Percentiles rank a stretch among this genome's conserved stretches.
phyloP scores from a whole-genome alignment of 768 basidiomycete species.

The Termitomyces sp. region DNA sequence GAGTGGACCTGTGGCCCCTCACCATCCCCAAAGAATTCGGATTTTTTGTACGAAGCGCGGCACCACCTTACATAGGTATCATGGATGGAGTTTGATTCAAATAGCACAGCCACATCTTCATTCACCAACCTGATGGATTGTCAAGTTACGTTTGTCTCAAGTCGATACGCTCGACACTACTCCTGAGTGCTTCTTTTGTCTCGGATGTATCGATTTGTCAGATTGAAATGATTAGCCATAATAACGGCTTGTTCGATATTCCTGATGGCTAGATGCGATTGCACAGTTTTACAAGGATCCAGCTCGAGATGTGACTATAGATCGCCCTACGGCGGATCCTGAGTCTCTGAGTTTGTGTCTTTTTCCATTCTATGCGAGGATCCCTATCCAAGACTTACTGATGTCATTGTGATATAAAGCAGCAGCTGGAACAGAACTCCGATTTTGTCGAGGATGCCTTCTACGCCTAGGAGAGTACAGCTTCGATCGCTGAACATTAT shows the following conservation, averaged over 20 bases:
- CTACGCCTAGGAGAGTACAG: slow-evolving; percentile 38
- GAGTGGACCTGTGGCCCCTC: too few relatives aligned
- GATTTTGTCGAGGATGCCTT: slow-evolving; percentile 13
- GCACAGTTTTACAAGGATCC: slow-evolving; percentile 7
- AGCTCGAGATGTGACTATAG: slow-evolving; percentile 3
- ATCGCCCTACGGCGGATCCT: slow-evolving; percentile 12
- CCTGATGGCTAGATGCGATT: neutral
- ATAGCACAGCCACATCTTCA: neutral
- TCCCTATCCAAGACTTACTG: slow-evolving; percentile 9
- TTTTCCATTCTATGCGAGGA: slow-evolving; percentile 8
- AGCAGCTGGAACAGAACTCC: slow-evolving; percentile 1
- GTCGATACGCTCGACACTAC: neutral
- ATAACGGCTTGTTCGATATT: neutral
- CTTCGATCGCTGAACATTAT: slow-evolving; percentile 41
- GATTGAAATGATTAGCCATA: slow-evolving; percentile 4
- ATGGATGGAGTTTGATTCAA: neutral
- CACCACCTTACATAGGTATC: too few relatives aligned
- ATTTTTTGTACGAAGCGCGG: too few relatives aligned
- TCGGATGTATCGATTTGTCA: neutral
- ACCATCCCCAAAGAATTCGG: too few relatives aligned
- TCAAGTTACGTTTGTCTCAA: neutral
- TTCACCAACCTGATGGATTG: neutral
- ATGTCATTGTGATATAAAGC: slow-evolving; percentile 14
- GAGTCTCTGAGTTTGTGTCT: slow-evolving; percentile 10
- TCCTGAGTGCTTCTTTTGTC: slow-evolving; percentile 5